These are phyloP conservation scores for Trichosphaerium sp. DNA, from an alignment of 78 protist genomes.

Conservation along the genomic window DNA sequence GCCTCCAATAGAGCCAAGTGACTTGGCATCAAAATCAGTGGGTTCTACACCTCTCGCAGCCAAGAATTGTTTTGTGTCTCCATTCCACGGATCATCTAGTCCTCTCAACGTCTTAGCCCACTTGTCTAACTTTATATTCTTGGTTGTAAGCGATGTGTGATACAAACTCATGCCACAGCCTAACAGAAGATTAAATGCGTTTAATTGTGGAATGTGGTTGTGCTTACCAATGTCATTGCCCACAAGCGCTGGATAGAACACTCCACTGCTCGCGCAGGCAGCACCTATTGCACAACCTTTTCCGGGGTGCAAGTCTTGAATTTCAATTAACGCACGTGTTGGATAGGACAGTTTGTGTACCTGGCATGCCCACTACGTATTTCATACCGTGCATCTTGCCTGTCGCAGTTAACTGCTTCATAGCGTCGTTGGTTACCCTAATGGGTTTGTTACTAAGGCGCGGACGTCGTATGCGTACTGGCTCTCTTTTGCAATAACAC, in stretches of 20 bases:
- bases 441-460: too few species aligned
- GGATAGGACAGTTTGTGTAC: too few species aligned
- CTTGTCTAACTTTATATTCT: background rate
- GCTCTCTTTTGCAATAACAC: background rate
- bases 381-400: background rate
- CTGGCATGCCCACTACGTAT: background rate
- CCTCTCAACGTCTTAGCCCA: background rate
- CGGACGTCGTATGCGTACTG: background rate
- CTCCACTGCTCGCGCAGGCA: background rate
- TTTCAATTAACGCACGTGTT: too few species aligned
- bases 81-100: background rate
- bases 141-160: background rate
- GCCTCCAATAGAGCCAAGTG: background rate
- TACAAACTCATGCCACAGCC: background rate
- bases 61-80: background rate
- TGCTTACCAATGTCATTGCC: background rate
- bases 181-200: background rate
- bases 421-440: too few species aligned
- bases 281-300: background rate
- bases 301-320: background rate
- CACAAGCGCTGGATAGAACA: background rate
- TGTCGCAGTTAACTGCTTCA: background rate
- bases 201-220: background rate
- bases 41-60: background rate
- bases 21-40: background rate